These are phyloP conservation scores for Arabis hirsuta DNA, from an alignment of 345 rosid species.

Conservation along the genomic window DNA sequence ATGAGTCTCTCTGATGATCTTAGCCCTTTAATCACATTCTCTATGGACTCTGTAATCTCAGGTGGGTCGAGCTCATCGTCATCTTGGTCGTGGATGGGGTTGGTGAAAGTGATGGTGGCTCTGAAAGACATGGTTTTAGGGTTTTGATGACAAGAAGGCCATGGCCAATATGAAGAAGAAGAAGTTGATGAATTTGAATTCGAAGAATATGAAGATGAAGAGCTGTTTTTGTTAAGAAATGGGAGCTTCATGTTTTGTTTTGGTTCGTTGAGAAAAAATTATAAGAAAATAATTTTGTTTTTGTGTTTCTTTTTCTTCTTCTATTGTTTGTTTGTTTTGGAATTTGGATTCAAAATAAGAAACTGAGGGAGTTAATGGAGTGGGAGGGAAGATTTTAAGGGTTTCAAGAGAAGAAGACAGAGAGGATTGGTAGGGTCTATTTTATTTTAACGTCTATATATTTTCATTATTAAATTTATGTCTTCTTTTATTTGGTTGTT, in stretches of 20 bases:
- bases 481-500: slow-evolving; percentile 29
- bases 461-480: neutral
- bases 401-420: slow-evolving; percentile 37
- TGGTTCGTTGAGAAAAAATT: neutral
- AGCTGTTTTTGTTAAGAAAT: slow-evolving; percentile 51
- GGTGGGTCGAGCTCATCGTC: slow-evolving; percentile 41
- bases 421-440: slow-evolving; percentile 41
- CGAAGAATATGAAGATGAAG: slow-evolving; percentile 41
- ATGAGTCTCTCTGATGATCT: slow-evolving; percentile 66
- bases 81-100: slow-evolving; percentile 40
- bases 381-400: slow-evolving; percentile 46
- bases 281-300: slow-evolving; percentile 11
- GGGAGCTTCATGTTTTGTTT: slow-evolving; percentile 62
- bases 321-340: neutral
- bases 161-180: slow-evolving; percentile 65
- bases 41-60: slow-evolving; percentile 47
- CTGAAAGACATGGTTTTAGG: slow-evolving; percentile 83
- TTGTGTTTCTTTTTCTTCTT: neutral
- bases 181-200: slow-evolving; percentile 42
- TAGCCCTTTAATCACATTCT: slow-evolving; percentile 57
- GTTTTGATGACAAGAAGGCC: slow-evolving; percentile 79
- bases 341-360: slow-evolving; percentile 42
- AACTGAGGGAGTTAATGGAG: slow-evolving; percentile 30
- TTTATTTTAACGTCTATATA: slow-evolving; percentile 30
- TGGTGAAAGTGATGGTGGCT: slow-evolving; percentile 37